Evolutionary conservation across 176 grass and related monocot genomes (phyloP), one percentile per base, ranked within the genome.

Genomic region (Oryza longistaminata): DNA sequence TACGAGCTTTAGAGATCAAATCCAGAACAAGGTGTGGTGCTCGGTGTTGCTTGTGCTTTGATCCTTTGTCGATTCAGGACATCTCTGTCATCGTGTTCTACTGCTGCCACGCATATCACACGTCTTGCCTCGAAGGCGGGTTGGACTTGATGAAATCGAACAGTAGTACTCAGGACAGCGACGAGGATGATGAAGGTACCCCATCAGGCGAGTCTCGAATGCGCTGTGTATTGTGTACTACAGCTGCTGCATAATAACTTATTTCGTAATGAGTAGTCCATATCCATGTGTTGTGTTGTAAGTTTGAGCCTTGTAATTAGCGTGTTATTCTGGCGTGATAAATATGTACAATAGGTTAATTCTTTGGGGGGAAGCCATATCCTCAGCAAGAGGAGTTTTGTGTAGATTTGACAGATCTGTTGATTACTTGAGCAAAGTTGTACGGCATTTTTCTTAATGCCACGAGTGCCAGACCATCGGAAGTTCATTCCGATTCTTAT

Each of bases 171-270:
- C 85, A 82, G 10, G 70, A 85, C 17, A 92, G 61, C 4, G 89
- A 86, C 4, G 77, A 91, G 11, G 89, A 87, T 6, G 88, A 88
- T 21, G 86, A 60, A 58, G 77, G 74, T 73, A 87, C 65, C 22
- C 87, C 84, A 0, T 85, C 71, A 4, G 86, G 71, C 2, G 81
- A 87, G 71, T 85, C 86, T 7, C 78, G 75, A 4, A 96, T 99
- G 93, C 87, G 96, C 6, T 99, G 96, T 86, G 91, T 99, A 61
- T 82, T 99, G 88, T 96, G 96, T 79, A 99, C 96, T 75, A 99
- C 96, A 6, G 96, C 96, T 29, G 72, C 87, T 72, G 66, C 88
- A 24, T 94, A 86, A 24, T 94, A 84, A 94, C 74, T 87, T 82
- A 48, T 75, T 76, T 68, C 24, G n/a, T 66, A 50, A 45, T 19